A percentile compares a stretch with the other conserved stretches of the same genome.
phyloP scores from a whole-genome alignment of 164 flowering plant genomes.

The Paratinospora sagittata region DNA sequence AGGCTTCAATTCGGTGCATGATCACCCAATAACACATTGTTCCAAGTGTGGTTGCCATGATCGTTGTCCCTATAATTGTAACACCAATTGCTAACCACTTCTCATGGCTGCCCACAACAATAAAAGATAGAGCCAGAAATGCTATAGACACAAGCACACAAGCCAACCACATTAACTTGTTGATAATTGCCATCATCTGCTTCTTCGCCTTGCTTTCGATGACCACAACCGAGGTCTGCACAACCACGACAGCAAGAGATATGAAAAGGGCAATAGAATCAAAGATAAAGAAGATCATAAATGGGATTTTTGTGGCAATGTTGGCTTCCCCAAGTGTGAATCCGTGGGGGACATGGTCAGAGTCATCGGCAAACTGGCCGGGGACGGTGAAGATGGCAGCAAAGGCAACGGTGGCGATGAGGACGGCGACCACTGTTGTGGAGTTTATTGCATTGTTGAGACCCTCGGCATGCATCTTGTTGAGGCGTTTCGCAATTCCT shows the following conservation, averaged over 20 bases:
- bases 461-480: conserved; percentile 89
- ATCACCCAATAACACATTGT: conserved; percentile 83
- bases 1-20: conserved; percentile 64
- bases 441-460: conserved; percentile 97
- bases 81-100: conserved; percentile 79
- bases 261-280: conserved; percentile 88
- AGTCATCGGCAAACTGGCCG: conserved; percentile 72
- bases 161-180: conserved; percentile 98
- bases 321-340: conserved; percentile 70
- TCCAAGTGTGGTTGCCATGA: conserved; percentile 76
- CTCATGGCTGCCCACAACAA: conserved; percentile 67
- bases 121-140: conserved; percentile 62
- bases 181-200: conserved; percentile 83
- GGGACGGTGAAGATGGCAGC: conserved; percentile 95
- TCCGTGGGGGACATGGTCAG: conserved; percentile 38
- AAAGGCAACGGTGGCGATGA: conserved; percentile 93
- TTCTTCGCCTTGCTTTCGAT: conserved; percentile 94
- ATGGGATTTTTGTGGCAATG: conserved; percentile 48
- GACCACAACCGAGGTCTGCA: conserved; percentile 91
- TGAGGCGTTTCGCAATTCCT: conserved; percentile 70
- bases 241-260: conserved; percentile 65
- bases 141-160: conserved; percentile 81
- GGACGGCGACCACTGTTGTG: conserved; percentile 92
- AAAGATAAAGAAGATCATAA: conserved; percentile 73
- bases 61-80: conserved; percentile 65